Base-by-base conservation (phyloP, 179 eudicot genomes). In the Beta corolliflora region DNA sequence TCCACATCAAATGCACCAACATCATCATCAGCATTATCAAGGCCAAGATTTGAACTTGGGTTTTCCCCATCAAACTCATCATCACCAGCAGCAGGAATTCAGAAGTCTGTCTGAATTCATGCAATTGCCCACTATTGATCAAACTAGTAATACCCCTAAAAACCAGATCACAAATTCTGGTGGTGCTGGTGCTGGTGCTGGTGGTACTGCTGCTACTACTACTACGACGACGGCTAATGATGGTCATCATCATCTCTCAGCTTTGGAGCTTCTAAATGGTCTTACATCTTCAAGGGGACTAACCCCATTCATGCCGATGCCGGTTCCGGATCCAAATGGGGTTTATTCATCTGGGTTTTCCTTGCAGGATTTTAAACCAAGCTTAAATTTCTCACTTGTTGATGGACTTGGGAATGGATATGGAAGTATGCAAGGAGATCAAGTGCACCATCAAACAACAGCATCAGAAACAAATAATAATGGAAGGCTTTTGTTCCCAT, bases 401-500 rank as follows among this genome's bases (percentile, higher is more conserved):
- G 88, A 86, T 76, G 87, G 86, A 15, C 61, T 86, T 69, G 84
- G 84, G 45, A 81, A 75, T 86, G 86, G 86, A 73, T 78, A 81
- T 69, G 84, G 70, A 1, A 76, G 73, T 23, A 45, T 79, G 58
- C 85, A 76, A 76, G 67, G 53, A 53, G 80, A 45, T 3, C 31
- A 21, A 25, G 58, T 31, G 25, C 65, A 58, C 71, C 53, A 80
- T 52, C 79, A 77, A 48, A 46, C n/a, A n/a, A 69, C 55, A 72
- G 10, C 55, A 72, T 7, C 55, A 72, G 52, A 75, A 53, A 52
- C 52, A 12, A 71, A 65, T 59, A 36, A 36, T 36, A 77, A 75
- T 72, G 90, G 89, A 29, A 88, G 84, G 85, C 84, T 84, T 50
- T 86, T 84, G 85, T 88, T 88, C n/a, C 86, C 89, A 0, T 86